A percentile compares a stretch with the other conserved stretches of the same genome.
phyloP scores from a whole-genome alignment of 441 rosid species.

The Bocquillonia castaneifolia region DNA sequence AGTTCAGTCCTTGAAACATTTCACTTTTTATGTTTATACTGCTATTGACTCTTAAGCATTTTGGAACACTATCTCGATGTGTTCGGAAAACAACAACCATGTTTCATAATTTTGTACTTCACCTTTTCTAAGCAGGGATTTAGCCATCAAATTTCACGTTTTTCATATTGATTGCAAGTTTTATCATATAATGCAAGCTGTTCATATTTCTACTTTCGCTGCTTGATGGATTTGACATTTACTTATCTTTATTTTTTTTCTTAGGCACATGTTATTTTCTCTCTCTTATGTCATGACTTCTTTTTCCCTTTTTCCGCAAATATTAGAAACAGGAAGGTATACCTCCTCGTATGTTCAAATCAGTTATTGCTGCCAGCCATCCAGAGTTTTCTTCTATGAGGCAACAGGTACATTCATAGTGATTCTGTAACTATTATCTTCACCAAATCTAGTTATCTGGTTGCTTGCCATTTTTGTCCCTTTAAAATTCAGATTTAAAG shows the following conservation, averaged over 20 bases:
- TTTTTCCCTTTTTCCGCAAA: conserved; percentile 21
- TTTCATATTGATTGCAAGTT: conserved; percentile 2
- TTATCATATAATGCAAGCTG: background rate
- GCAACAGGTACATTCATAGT: conserved; percentile 64
- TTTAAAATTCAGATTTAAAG: background rate
- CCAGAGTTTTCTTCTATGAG: conserved; percentile 93
- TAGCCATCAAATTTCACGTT: conserved; percentile 5
- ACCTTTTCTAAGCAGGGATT: conserved; percentile 6
- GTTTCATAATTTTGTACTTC: background rate
- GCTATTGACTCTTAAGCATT: too few species aligned
- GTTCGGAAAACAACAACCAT: too few species aligned
- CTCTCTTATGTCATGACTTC: background rate
- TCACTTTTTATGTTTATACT: too few species aligned
- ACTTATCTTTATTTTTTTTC: background rate
- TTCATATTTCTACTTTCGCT: background rate
- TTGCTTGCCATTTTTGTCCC: background rate
- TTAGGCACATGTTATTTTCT: background rate
- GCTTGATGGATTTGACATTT: background rate
- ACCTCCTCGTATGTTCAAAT: conserved; percentile 94
- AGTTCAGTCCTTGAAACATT: background rate
- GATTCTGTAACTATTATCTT: background rate
- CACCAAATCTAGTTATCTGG: too few species aligned
- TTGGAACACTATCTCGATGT: too few species aligned
- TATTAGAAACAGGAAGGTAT: conserved; percentile 85
- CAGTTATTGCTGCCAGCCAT: conserved; percentile 90